These are phyloP conservation scores for Ogataea pignaliae DNA, from an alignment of 805 yeast species.

Conservation along the genomic window DNA sequence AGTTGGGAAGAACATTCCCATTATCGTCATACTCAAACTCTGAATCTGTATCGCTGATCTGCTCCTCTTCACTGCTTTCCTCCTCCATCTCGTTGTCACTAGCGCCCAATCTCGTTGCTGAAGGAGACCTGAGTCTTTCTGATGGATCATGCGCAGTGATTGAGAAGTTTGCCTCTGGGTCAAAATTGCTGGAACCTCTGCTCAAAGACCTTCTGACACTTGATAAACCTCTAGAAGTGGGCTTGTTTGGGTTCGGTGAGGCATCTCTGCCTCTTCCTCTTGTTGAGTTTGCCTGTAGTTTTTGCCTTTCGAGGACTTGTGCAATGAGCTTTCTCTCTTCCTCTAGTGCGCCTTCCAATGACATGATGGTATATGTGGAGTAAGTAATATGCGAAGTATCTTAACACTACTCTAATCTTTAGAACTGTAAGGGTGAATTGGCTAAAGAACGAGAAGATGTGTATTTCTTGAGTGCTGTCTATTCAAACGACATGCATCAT, in stretches of 20 bases:
- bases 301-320: conserved; percentile 27
- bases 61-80: conserved; percentile 50
- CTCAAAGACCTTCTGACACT: conserved; percentile 21
- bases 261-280: conserved; percentile 21
- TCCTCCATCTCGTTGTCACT: conserved; percentile 3
- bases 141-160: conserved; percentile 73
- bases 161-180: conserved; percentile 45
- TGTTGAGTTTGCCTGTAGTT: conserved; percentile 4
- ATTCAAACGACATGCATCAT: too few relatives aligned
- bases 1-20: conserved; percentile 54
- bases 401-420: too few relatives aligned
- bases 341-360: conserved; percentile 31
- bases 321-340: conserved; percentile 30
- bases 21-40: conserved; percentile 62
- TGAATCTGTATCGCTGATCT: conserved; percentile 53
- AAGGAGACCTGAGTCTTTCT: conserved; percentile 42
- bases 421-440: too few relatives aligned
- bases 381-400: too few relatives aligned
- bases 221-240: conserved; percentile 21
- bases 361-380: conserved; percentile 19
- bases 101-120: conserved; percentile 6
- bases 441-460: too few relatives aligned
- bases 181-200: conserved; percentile 16
- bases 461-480: too few relatives aligned
- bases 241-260: conserved; percentile 9